Conservation (phyloP, 345 rosid genomes). For the Eucalyptus leucophloia region DNA sequence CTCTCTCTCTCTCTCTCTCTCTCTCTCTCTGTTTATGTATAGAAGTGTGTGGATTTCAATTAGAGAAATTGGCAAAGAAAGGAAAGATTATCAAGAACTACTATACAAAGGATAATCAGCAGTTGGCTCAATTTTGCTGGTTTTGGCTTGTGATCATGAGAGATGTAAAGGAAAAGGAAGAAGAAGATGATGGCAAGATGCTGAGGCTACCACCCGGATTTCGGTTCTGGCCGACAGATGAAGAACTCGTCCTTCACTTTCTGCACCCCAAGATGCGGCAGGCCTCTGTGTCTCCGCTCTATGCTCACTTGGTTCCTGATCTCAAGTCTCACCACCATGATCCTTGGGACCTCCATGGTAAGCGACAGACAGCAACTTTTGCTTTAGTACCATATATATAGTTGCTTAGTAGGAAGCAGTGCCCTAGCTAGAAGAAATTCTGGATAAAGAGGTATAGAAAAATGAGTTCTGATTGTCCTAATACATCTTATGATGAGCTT, state of each 20-base stretch:
- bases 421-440: background rate
- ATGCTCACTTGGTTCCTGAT: slow-evolving; percentile 21
- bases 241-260: slow-evolving; percentile 38
- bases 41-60: background rate
- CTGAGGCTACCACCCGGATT: slow-evolving; percentile 38
- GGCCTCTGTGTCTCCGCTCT: background rate
- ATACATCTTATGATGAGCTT: background rate
- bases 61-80: background rate
- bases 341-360: slow-evolving; percentile 37
- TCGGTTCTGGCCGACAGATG: slow-evolving; percentile 27
- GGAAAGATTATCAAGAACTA: background rate
- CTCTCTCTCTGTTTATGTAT: background rate
- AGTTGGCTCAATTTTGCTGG: background rate
- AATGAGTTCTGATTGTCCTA: background rate
- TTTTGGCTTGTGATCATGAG: background rate
- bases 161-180: background rate
- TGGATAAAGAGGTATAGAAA: background rate
- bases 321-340: slow-evolving; percentile 3
- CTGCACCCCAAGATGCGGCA: slow-evolving; percentile 6
- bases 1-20: background rate
- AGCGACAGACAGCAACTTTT: background rate
- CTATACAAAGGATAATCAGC: background rate
- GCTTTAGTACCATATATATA: background rate
- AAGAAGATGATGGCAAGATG: background rate
- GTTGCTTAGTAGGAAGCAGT: background rate